These are phyloP conservation scores for Colletotrichum scovillei DNA, from an alignment of 2,329 filamentous ascomycete genomes.

Conservation along the genomic window DNA sequence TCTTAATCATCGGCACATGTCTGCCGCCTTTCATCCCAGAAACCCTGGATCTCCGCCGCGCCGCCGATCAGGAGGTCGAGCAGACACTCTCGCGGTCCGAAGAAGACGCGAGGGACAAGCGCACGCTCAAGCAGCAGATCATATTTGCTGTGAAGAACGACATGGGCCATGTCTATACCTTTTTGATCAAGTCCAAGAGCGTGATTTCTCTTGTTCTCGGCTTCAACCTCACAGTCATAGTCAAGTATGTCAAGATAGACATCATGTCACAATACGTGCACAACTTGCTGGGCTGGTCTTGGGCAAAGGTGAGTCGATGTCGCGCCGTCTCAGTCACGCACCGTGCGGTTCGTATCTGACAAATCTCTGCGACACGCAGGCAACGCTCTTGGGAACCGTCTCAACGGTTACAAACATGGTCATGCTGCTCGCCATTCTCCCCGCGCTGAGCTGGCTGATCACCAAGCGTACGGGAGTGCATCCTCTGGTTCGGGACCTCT, in stretches of 20 bases:
- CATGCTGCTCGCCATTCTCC: conserved; percentile 52
- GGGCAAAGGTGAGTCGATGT: conserved; percentile 49
- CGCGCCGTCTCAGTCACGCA: not conserved
- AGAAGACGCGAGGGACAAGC: not conserved
- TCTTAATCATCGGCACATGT: conserved; percentile 43
- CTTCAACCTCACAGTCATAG: conserved; percentile 45
- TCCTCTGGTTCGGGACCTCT: conserved; percentile 52
- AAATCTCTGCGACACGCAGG: conserved; percentile 39
- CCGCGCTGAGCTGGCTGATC: conserved; percentile 46
- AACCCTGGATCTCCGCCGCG: conserved; percentile 50
- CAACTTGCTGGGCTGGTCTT: conserved; percentile 61
- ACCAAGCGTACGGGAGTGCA: conserved; percentile 44
- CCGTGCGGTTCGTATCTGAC: not conserved
- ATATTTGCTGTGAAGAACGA: conserved; percentile 42
- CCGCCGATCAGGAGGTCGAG: conserved; percentile 40
- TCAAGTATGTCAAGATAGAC: conserved; percentile 46
- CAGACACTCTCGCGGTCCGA: conserved; percentile 25
- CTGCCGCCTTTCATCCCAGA: conserved; percentile 53
- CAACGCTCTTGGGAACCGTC: conserved; percentile 54
- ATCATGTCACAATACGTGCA: conserved; percentile 63
- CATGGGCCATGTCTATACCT: conserved; percentile 50
- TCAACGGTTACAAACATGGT: conserved; percentile 50
- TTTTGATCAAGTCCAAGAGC: conserved; percentile 52
- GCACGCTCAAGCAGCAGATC: conserved; percentile 21
- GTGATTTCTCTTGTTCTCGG: conserved; percentile 52